A percentile compares a stretch with the other conserved stretches of the same genome.
Evolutionary conservation across 2,329 filamentous ascomycete genomes (phyloP).

Genomic region (Lasiodiplodia gonubiensis): DNA sequence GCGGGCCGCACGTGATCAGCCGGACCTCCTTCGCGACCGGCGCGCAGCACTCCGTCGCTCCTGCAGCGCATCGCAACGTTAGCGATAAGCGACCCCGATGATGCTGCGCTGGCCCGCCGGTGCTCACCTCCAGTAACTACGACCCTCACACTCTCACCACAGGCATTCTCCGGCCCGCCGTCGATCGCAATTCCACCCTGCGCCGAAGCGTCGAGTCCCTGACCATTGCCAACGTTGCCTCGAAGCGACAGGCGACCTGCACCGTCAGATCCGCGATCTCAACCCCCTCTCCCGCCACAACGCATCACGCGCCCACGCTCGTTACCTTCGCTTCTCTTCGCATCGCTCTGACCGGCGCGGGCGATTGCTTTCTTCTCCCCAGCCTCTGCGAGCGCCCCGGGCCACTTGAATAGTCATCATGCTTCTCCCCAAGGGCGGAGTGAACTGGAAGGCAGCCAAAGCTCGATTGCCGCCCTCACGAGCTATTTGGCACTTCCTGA

Average conservation of each 20-base stretch:
- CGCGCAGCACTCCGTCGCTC: slow-evolving; percentile 12
- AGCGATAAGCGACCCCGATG: slow-evolving; percentile 10
- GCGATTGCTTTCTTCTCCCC: slow-evolving; percentile 30
- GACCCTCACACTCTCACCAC: neutral
- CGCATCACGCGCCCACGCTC: slow-evolving; percentile 27
- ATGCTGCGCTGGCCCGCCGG: slow-evolving; percentile 25
- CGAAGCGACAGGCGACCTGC: neutral
- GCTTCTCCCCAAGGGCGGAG: slow-evolving; percentile 88
- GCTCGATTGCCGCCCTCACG: slow-evolving; percentile 78
- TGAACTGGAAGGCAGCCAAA: slow-evolving; percentile 91
- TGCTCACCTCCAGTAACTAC: slow-evolving; percentile 12
- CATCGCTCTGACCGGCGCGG: slow-evolving; percentile 33
- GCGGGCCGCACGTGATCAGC: slow-evolving; percentile 5
- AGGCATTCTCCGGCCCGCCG: neutral
- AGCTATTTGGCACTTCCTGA: slow-evolving; percentile 66
- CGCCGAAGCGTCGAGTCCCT: slow-evolving; percentile 1
- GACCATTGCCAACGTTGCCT: slow-evolving; percentile 22
- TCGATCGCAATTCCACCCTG: slow-evolving; percentile 19
- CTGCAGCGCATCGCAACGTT: slow-evolving; percentile 15
- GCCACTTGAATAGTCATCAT: slow-evolving; percentile 54
- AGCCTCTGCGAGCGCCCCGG: slow-evolving; percentile 23
- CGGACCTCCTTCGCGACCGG: slow-evolving; percentile 13
- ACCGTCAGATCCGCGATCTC: slow-evolving; percentile 20
- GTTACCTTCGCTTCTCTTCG: slow-evolving; percentile 25
- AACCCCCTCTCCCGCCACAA: slow-evolving; percentile 15